Percentiles rank a stretch among this genome's conserved stretches.
Conservation (phyloP, 305 asterid genomes). For the Salvia sclarea region DNA sequence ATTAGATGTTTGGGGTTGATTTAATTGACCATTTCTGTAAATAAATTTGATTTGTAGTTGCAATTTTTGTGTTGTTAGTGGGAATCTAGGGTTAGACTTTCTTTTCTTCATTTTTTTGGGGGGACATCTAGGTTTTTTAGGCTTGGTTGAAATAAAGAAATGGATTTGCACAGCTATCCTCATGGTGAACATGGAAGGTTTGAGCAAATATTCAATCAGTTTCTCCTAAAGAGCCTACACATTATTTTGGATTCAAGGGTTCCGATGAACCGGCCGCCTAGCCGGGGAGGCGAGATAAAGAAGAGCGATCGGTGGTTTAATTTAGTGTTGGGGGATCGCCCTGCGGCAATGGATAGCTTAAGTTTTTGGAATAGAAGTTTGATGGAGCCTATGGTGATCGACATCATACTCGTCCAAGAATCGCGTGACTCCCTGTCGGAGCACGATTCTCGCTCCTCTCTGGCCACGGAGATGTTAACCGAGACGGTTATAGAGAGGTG, state of each 20-base stretch:
- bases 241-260: conserved; percentile 86
- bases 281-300: conserved; percentile 60
- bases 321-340: conserved; percentile 85
- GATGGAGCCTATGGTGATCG: conserved; percentile 94
- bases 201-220: conserved; percentile 90
- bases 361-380: conserved; percentile 88
- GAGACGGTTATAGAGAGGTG: conserved; percentile 93
- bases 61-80: conserved; percentile 18
- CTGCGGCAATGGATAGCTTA: conserved; percentile 80
- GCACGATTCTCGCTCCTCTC: conserved; percentile 34
- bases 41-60: conserved; percentile 22
- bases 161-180: conserved; percentile 76
- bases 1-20: conserved; percentile 24
- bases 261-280: conserved; percentile 63
- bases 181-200: conserved; percentile 81
- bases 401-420: conserved; percentile 81
- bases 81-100: conserved; percentile 24
- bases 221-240: conserved; percentile 82
- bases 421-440: conserved; percentile 41
- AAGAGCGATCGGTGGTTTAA: conserved; percentile 93
- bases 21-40: conserved; percentile 23
- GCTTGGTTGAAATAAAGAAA: conserved; percentile 32
- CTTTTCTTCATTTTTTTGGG: conserved; percentile 1
- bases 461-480: conserved; percentile 43
- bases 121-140: conserved; percentile 28